These are phyloP conservation scores for Dryas integrifolia DNA, from an alignment of 331 rosid species.

Conservation along the genomic window DNA sequence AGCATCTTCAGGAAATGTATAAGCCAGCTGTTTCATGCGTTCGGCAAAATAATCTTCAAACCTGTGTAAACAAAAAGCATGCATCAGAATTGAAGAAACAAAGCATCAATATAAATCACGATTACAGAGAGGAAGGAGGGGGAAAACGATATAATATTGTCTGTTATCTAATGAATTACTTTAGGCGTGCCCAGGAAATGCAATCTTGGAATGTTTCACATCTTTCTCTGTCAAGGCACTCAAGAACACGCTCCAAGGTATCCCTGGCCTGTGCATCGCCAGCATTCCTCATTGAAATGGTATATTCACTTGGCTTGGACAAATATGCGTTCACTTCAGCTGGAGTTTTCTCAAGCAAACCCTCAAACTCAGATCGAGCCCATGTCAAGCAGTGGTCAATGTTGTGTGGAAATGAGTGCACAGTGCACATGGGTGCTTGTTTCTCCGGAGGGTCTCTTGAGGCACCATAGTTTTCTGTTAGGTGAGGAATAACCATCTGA, in stretches of 20 bases:
- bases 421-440: conserved; percentile 99
- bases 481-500: conserved; percentile 93
- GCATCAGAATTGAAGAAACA: conserved; percentile 10
- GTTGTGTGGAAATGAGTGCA: conserved; percentile 96
- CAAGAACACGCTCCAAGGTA: conserved; percentile 84
- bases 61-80: conserved; percentile 44
- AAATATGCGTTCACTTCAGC: conserved; percentile 86
- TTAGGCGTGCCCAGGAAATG: conserved; percentile 82
- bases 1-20: conserved; percentile 96
- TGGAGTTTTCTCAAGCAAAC: conserved; percentile 93
- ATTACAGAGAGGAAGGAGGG: background rate
- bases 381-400: conserved; percentile 98
- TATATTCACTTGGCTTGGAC: conserved; percentile 75
- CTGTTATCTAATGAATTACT: conserved; percentile 41
- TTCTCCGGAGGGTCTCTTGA: conserved; percentile 99
- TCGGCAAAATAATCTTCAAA: conserved; percentile 87
- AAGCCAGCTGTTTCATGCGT: conserved; percentile 86
- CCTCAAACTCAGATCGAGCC: conserved; percentile 99
- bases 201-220: conserved; percentile 82
- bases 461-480: conserved; percentile 97
- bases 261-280: conserved; percentile 99
- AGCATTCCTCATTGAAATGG: conserved; percentile 60
- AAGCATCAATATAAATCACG: background rate
- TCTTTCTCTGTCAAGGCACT: conserved; percentile 83
- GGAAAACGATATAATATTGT: background rate